Evolutionary conservation across 2,329 filamentous ascomycete species (phyloP).

Genomic region (Sporothrix protearum): DNA sequence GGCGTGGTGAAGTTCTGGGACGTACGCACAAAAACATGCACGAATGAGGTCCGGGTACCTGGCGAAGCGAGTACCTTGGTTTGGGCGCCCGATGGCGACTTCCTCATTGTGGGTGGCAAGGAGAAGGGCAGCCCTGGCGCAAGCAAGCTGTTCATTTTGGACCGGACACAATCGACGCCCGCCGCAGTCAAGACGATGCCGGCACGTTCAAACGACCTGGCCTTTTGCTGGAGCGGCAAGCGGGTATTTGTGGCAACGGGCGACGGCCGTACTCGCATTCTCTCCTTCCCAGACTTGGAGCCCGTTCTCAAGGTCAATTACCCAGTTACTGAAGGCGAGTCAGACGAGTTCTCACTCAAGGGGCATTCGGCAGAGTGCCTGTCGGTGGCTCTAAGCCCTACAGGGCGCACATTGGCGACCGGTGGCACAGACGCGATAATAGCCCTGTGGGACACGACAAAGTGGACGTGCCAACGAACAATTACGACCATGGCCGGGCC

Average conservation of each 20-base stretch:
- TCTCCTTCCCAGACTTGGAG: constrained; percentile 63
- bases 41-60: constrained; percentile 64
- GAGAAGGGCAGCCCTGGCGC: constrained; percentile 48
- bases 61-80: constrained; percentile 67
- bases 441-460: constrained; percentile 71
- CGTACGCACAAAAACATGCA: constrained; percentile 66
- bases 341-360: constrained; percentile 58
- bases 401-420: constrained; percentile 67
- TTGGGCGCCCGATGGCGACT: constrained; percentile 69
- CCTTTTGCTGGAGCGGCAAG: constrained; percentile 69
- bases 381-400: constrained; percentile 65
- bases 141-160: constrained; percentile 53
- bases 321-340: constrained; percentile 38
- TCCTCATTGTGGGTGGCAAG: constrained; percentile 63
- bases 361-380: constrained; percentile 73
- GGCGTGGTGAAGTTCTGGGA: constrained; percentile 78
- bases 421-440: constrained; percentile 74
- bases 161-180: constrained; percentile 54
- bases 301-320: constrained; percentile 51
- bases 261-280: constrained; percentile 66
- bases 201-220: constrained; percentile 66
- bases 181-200: constrained; percentile 58
- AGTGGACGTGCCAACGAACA: constrained; percentile 72
- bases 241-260: constrained; percentile 68
- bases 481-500: constrained; percentile 66